Evolutionary conservation across 2,329 filamentous ascomycete genomes (phyloP).

Genomic region (Ceratocystis lukuohia): DNA sequence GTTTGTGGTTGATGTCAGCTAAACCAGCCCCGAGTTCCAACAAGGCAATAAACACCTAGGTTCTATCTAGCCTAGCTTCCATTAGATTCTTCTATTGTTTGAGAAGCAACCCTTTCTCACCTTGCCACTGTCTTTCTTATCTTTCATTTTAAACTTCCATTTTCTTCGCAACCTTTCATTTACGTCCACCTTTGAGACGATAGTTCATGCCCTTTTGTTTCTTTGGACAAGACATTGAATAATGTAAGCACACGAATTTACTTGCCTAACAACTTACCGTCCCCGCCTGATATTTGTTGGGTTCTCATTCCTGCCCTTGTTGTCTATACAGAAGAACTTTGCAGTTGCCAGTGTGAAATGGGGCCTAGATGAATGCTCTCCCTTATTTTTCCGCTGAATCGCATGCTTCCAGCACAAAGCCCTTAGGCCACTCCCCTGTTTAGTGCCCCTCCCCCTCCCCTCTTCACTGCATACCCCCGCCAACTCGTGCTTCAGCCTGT

Average conservation of each 20-base stretch:
- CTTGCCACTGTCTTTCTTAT: not conserved
- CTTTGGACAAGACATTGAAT: not conserved
- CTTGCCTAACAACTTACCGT: not conserved
- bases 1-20: not conserved
- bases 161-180: constrained; percentile 5
- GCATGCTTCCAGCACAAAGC: not conserved
- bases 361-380: not conserved
- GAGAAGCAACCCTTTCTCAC: not conserved
- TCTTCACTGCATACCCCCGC: constrained; percentile 9
- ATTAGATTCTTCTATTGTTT: not conserved
- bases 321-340: not conserved
- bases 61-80: not conserved
- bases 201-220: not conserved
- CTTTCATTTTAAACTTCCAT: constrained; percentile 4
- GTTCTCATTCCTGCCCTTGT: constrained; percentile 1
- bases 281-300: not conserved
- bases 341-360: not conserved
- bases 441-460: not conserved
- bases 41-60: not conserved
- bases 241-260: constrained; percentile 8
- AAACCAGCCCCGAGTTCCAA: not conserved
- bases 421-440: not conserved
- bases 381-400: not conserved
- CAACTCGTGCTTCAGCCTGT: not conserved
- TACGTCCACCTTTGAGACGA: not conserved